These are phyloP conservation scores for Clonostachys byssicola DNA, from an alignment of 2,329 filamentous ascomycete genomes.

Conservation along the genomic window DNA sequence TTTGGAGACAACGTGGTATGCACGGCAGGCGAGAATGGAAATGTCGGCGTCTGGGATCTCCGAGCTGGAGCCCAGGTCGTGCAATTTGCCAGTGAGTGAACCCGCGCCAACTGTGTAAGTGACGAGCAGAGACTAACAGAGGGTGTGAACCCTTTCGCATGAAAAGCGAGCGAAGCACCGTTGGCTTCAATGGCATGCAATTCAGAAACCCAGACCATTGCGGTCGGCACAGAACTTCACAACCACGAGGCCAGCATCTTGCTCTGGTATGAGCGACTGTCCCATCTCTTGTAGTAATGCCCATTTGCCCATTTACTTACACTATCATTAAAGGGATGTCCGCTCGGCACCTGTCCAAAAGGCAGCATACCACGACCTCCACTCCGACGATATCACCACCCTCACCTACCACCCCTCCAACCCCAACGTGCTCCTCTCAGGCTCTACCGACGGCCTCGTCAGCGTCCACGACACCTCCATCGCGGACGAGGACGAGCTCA, in stretches of 20 bases:
- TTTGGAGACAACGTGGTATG: constrained; percentile 53
- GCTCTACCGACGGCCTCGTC: constrained; percentile 75
- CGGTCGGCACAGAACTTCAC: constrained; percentile 69
- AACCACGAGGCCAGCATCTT: constrained; percentile 58
- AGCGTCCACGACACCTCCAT: constrained; percentile 71
- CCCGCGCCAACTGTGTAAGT: background rate
- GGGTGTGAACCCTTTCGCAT: background rate
- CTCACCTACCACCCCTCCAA: constrained; percentile 54
- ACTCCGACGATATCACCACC: constrained; percentile 65
- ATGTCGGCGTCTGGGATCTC: constrained; percentile 63
- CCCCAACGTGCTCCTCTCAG: constrained; percentile 63
- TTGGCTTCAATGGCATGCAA: constrained; percentile 65
- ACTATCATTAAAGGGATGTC: constrained; percentile 45
- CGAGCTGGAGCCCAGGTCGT: constrained; percentile 39
- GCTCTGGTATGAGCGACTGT: constrained; percentile 44
- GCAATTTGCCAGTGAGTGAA: constrained; percentile 37
- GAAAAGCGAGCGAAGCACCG: constrained; percentile 36
- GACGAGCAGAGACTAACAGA: background rate
- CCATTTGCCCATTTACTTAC: too few species aligned
- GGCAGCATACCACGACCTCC: constrained; percentile 58
- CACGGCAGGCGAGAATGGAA: constrained; percentile 70
- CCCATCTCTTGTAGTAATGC: background rate
- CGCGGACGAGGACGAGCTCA: constrained; percentile 71
- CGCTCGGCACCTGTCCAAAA: constrained; percentile 40
- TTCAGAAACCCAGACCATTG: constrained; percentile 52